Percentiles rank a stretch among this genome's conserved stretches.
These are phyloP conservation scores for Chiua virens DNA, from an alignment of 768 basidiomycete genomes.

Conservation along the genomic window DNA sequence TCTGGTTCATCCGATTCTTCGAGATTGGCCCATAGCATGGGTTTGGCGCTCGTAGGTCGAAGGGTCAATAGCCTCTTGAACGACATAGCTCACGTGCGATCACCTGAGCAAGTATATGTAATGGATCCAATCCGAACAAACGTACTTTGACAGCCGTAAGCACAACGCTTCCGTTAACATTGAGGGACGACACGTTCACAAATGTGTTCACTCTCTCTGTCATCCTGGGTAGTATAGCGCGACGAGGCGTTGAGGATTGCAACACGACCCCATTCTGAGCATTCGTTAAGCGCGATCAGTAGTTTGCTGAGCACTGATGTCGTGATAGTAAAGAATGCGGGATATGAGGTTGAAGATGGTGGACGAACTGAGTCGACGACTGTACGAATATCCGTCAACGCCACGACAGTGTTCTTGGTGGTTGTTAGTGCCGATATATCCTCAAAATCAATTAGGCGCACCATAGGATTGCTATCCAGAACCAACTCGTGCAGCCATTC, in stretches of 20 bases:
- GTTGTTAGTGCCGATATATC: background rate
- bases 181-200: conserved; percentile 98
- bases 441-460: conserved; percentile 30
- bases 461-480: conserved; percentile 96
- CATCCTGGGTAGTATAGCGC: conserved; percentile 80
- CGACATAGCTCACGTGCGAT: conserved; percentile 97
- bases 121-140: conserved; percentile 2
- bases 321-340: conserved; percentile 82
- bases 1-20: conserved; percentile 98
- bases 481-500: conserved; percentile 91
- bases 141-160: conserved; percentile 92
- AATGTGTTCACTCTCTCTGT: conserved; percentile 97
- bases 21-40: conserved; percentile 92
- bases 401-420: conserved; percentile 86
- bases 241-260: conserved; percentile 86
- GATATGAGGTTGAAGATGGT: conserved; percentile 53
- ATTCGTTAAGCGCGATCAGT: no score
- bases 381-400: conserved; percentile 87
- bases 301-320: conserved; percentile 64
- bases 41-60: conserved; percentile 96
- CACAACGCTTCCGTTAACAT: conserved; percentile 90
- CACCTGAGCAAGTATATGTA: conserved; percentile 50
- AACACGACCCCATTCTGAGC: conserved; percentile 98
- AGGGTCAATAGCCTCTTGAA: conserved; percentile 96
- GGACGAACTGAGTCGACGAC: conserved; percentile 55